Percentiles rank a stretch among this genome's conserved stretches.
These are phyloP conservation scores for Pueraria montana DNA, from an alignment of 306 rosid species.

Conservation along the genomic window DNA sequence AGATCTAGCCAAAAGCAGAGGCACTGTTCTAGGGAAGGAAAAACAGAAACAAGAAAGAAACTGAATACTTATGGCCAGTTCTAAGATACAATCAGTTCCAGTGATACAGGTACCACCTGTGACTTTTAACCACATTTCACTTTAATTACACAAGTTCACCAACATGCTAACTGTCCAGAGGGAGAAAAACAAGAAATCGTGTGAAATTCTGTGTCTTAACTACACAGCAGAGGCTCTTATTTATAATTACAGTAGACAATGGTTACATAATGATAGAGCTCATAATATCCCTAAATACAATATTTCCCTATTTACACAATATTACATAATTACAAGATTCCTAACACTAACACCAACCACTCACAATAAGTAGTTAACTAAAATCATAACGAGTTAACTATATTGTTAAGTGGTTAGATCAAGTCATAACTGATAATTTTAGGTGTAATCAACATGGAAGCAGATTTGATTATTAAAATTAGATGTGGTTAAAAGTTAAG, in stretches of 20 bases:
- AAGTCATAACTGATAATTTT: slow-evolving; percentile 10
- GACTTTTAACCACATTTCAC: slow-evolving; percentile 42
- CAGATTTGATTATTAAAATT: slow-evolving; percentile 32
- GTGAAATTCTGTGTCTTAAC: not conserved
- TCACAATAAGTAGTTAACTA: slow-evolving; percentile 20
- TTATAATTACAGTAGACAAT: not conserved
- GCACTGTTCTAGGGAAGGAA: slow-evolving; percentile 3
- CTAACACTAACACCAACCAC: slow-evolving; percentile 6
- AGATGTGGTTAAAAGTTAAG: slow-evolving; percentile 32
- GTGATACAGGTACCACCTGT: slow-evolving; percentile 41
- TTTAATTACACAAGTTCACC: slow-evolving; percentile 20
- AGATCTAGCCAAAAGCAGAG: slow-evolving; percentile 34
- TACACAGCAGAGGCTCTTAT: not conserved
- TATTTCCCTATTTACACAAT: not conserved
- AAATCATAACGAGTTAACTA: not conserved
- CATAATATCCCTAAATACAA: not conserved
- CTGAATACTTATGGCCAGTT: slow-evolving; percentile 33
- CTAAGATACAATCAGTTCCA: slow-evolving; percentile 36
- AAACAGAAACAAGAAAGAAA: slow-evolving; percentile 22
- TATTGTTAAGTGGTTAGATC: slow-evolving; percentile 32
- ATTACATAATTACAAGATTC: not conserved
- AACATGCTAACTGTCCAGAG: slow-evolving; percentile 3
- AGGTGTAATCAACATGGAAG: slow-evolving; percentile 34
- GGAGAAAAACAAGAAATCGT: not conserved
- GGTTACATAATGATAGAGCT: not conserved